These are phyloP conservation scores for Debaryomycetaceae sp. DNA, from an alignment of 1,139 yeast species.

Conservation along the genomic window DNA sequence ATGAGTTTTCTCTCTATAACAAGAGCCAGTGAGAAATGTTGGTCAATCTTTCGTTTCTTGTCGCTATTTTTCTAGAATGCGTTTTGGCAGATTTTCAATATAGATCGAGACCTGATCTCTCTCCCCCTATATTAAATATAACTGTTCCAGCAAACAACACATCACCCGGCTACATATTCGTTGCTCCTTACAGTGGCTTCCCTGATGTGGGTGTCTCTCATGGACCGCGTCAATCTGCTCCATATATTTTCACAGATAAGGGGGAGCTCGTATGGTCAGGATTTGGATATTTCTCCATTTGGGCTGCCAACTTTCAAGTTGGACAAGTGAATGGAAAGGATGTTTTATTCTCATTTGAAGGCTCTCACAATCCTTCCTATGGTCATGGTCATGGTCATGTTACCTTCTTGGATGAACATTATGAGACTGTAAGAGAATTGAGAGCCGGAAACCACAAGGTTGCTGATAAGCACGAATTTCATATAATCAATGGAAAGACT, in stretches of 20 bases:
- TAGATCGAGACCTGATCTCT: constrained; percentile 30
- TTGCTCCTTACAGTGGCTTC: constrained; percentile 28
- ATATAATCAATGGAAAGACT: constrained; percentile 22
- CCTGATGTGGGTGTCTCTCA: constrained; percentile 17
- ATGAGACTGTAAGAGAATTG: constrained; percentile 24
- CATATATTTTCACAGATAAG: constrained; percentile 26
- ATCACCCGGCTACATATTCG: constrained; percentile 25
- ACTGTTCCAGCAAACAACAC: constrained; percentile 19
- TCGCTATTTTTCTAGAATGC: not conserved
- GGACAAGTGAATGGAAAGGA: constrained; percentile 21
- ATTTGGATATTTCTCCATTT: constrained; percentile 24
- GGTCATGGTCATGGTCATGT: constrained; percentile 40
- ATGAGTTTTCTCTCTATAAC: no score
- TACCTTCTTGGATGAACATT: constrained; percentile 23
- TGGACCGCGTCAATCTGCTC: constrained; percentile 26
- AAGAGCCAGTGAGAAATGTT: not conserved
- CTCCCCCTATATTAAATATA: constrained; percentile 31
- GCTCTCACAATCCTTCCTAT: constrained; percentile 26
- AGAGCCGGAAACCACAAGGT: constrained; percentile 30
- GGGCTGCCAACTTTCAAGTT: constrained; percentile 33
- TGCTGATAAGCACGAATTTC: constrained; percentile 33
- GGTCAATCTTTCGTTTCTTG: not conserved
- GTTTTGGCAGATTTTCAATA: constrained; percentile 19
- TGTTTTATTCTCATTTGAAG: constrained; percentile 29
- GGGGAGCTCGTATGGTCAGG: constrained; percentile 38